phyloP scores from a whole-genome alignment of 78 protist genomes.

The Paulinella micropora region DNA sequence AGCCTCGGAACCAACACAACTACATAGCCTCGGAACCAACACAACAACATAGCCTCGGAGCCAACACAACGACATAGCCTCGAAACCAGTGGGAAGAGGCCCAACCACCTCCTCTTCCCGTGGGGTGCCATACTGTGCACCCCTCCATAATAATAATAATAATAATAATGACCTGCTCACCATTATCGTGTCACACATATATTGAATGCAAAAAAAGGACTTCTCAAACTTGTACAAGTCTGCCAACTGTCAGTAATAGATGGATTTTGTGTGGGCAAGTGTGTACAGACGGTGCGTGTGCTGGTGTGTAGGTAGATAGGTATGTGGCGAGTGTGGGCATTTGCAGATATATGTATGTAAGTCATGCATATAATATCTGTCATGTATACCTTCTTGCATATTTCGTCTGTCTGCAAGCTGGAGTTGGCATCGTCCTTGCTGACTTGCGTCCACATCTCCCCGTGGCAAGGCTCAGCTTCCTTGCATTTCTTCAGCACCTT shows the following conservation, averaged over 20 bases:
- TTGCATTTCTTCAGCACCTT: background rate
- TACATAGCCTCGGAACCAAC: no score
- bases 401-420: background rate
- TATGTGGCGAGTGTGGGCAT: background rate
- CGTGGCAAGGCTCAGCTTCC: constrained; percentile 16
- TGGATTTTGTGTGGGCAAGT: background rate
- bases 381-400: background rate
- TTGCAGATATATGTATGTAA: background rate
- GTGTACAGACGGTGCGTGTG: background rate
- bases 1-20: no score
- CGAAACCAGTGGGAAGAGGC: no score
- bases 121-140: no score
- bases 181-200: no score
- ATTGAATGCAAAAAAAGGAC: no score
- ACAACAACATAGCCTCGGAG: no score
- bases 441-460: background rate
- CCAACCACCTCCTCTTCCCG: no score
- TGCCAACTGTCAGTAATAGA: background rate
- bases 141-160: no score
- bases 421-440: background rate
- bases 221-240: no score
- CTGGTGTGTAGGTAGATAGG: background rate
- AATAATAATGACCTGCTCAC: no score
- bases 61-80: no score
- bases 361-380: background rate